Evolutionary conservation across 108 stramenopile genomes (phyloP), one percentile per base, ranked within the genome.

Genomic region (Chaetoceros muelleri): DNA sequence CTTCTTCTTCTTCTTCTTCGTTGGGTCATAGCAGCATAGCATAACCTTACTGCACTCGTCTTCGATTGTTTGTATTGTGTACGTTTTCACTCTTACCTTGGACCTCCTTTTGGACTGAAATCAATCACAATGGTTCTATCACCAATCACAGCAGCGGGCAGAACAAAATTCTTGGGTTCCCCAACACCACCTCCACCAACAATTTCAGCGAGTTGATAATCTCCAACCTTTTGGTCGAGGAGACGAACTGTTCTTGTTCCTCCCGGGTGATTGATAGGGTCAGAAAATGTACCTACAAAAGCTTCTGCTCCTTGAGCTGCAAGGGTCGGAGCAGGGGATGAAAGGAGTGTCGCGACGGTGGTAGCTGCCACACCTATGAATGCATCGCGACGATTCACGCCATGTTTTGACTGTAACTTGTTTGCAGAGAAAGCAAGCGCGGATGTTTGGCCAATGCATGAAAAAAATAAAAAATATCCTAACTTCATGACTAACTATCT

Each of bases 201-300:
- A 10, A 79, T 65, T 28, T 73, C 45, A 16, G 78, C 78, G 25
- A 79, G 51, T 19, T 56, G 59, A 52, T 79, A 79, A 58, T 79
- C 71, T 8, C 78, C 75, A 24, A 61, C 48, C 29, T 40, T 44
- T 17, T 46, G 57, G 21, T 64, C 78, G 2, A 79, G 21, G 24
- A 79, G 51, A 17, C 26, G 26, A 28, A 79, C 75, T 30, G 71
- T 73, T 0, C 78, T 66, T 44, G 52, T 79, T 7, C 78, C 78
- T 1, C 78, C 78, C 0, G 78, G 78, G 52, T 79, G 78, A 62
- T 79, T 79, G 50, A 75, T 75, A 17, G 78, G 78, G 53, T 79
- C 78, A 21, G 74, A 63, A 30, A 58, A 79, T 17, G 64, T 73
- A 10, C 74, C 78, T 20, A 60, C 28, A 50, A 79, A 78, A 8